phyloP scores from a whole-genome alignment of 140 eudicot species.

The Stevia rebaudiana region DNA sequence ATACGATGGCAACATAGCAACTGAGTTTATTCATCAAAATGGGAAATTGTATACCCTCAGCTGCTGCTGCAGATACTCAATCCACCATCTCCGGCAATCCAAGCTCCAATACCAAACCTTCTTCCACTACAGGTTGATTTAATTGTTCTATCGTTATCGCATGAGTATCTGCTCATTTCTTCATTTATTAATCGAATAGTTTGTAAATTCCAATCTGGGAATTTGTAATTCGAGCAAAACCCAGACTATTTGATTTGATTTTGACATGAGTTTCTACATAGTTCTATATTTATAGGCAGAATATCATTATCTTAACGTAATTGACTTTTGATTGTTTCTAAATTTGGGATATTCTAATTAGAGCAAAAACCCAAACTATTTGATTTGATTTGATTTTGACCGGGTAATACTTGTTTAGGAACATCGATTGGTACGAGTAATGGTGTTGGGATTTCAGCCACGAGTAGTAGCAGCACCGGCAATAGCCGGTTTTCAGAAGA shows the following conservation, averaged over 20 bases:
- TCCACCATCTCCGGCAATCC: constrained; percentile 22
- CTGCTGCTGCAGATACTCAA: constrained; percentile 16
- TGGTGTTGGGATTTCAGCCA: constrained; percentile 43
- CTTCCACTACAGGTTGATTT: constrained; percentile 36
- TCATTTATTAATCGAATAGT: neutral
- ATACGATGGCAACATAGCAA: neutral
- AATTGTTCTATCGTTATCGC: neutral
- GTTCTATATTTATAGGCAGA: neutral
- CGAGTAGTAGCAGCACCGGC: constrained; percentile 48
- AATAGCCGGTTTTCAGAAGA: constrained; percentile 16
- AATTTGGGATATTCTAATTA: constrained; percentile 10
- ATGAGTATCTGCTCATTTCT: neutral
- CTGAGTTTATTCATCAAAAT: constrained; percentile 3
- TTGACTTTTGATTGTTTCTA: neutral
- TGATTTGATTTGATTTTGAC: neutral
- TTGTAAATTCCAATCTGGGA: neutral
- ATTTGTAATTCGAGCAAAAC: neutral
- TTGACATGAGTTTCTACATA: neutral
- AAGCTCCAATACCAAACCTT: constrained; percentile 28
- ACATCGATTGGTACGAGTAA: constrained; percentile 42
- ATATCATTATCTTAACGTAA: neutral
- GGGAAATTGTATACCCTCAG: constrained; percentile 32
- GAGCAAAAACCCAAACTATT: neutral
- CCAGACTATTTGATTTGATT: neutral
- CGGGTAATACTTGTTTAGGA: constrained; percentile 20